Evolutionary conservation across 768 basidiomycete genomes (phyloP).

Genomic region (Lactarius vividus): DNA sequence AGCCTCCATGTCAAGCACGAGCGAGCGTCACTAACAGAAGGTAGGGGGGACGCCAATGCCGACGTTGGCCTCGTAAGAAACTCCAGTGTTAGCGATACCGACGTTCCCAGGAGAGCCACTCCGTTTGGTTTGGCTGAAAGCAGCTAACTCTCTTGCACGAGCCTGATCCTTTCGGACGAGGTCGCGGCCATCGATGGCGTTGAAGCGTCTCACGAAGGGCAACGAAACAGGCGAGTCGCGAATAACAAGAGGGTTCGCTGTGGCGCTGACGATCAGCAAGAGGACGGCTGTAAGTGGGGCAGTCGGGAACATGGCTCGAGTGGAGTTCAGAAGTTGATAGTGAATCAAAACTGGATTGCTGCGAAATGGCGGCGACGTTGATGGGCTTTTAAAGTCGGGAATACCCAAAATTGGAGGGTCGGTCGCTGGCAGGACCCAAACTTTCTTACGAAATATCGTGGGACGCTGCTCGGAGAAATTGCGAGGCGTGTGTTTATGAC

Average conservation of each 20-base stretch:
- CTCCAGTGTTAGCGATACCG: constrained; percentile 43
- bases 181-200: constrained; percentile 47
- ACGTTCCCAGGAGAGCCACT: constrained; percentile 32
- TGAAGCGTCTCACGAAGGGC: constrained; percentile 52
- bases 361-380: too few species aligned
- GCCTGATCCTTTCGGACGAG: constrained; percentile 51
- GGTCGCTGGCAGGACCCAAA: too few species aligned
- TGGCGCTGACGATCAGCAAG: constrained; percentile 26
- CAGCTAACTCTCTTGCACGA: constrained; percentile 44
- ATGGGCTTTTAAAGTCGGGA: too few species aligned
- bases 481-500: too few species aligned
- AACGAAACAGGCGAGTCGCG: constrained; percentile 36
- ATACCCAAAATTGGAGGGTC: too few species aligned
- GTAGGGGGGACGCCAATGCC: constrained; percentile 56
- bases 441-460: too few species aligned
- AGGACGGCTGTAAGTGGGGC: constrained; percentile 30
- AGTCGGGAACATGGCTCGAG: constrained; percentile 26
- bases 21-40: constrained; percentile 38
- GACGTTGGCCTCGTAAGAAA: constrained; percentile 41
- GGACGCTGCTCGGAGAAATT: too few species aligned
- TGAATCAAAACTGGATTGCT: not conserved
- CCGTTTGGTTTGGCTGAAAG: constrained; percentile 33
- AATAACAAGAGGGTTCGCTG: constrained; percentile 30
- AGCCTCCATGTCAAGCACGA: too few species aligned
- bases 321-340: not conserved